Evolutionary conservation across 495 filamentous ascomycete genomes (phyloP), one percentile per base, ranked within the genome.

Genomic region (Penicillium canariense): DNA sequence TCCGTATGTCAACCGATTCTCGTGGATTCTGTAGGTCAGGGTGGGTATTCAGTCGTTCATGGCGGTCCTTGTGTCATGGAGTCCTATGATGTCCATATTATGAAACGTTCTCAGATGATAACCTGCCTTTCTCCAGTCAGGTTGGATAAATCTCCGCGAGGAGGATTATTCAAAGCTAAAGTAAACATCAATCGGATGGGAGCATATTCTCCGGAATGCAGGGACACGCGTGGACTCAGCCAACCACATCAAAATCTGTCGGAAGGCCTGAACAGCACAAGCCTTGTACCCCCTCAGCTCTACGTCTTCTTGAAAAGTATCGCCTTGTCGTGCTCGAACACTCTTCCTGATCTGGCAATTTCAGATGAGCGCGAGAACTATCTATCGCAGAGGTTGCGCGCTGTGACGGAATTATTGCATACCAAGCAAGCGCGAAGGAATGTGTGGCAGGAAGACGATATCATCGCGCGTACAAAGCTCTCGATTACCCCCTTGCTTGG

Each of bases 71-170:
- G n/a, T 31, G 2, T 45, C 44, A 15, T 47, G 8, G 44, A 11
- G 14, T 8, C 9, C 30, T n/a, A 30, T 10, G 30, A 23, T n/a
- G 2, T 17, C 27, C 28, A 31, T 26, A 32, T 42, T 35, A 54
- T 38, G 22, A 43, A 2, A 10, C 31, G 15, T 10, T 23, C n/a
- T n/a, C 32, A 48, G 22, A 46, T 30, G 23, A 38, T n/a, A 18
- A 20, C 10, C 4, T 28, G 12, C 8, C 18, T 23, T 11, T 3
- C 20, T 34, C 35, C 11, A 46, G 12, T 43, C 20, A 14, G 36
- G 14, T 46, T 55, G 17, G 4, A 51, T 39, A 51, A 56, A 56
- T 56, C 32, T 46, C 54, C 54, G 54, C 15, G 3, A 5, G 2
- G 11, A 14, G 22, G 26, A 40, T 50, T 10, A 32, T 14, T 14